Evolutionary conservation across 306 rosid species (phyloP), one percentile per base, ranked within the genome.

Genomic region (Betula pendula): DNA sequence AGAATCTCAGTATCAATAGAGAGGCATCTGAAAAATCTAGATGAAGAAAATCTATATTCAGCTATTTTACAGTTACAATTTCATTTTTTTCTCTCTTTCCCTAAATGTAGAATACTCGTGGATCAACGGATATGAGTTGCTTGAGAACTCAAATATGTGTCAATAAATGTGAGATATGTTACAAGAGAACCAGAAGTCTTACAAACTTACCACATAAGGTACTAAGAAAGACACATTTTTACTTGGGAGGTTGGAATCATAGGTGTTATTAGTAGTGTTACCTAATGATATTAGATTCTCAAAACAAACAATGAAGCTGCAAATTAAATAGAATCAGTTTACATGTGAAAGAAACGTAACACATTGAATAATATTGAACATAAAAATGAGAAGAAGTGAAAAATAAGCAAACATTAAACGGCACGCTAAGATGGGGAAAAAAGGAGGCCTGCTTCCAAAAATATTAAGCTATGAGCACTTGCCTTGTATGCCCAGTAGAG

Each of bases 401-500:
- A 62, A 14, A 62, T 4, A 24, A 60, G n/a, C 40, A 62, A 22
- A 4, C 11, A 16, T 40, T 22, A 56, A 53, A 14, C 20, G 52
- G 31, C 75, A 77, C 15, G 17, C 8, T 15, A 44, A 43, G 73
- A 38, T 52, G 17, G 45, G 42, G 73, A 50, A 77, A 55, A 20
- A 75, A 29, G 33, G 2, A 17, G 70, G 24, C 29, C 42, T 62
- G 63, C 27, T 70, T 56, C 56, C 31, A 72, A 84, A 84, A 80
- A 69, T 35, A 44, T 71, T 59, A 80, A 73, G 25, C 43, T 53
- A 52, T 58, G 58, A 68, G 59, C 24, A 76, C 91, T 79, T 84
- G 80, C 99, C 96, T 86, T 87, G 75, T 91, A 88, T 3, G 98
- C 96, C 98, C 99, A 95, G 79, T 89, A 92, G 53, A 95, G 99